These are phyloP conservation scores for Bipolaris cookei DNA, from an alignment of 2,329 filamentous ascomycete genomes.

Conservation along the genomic window DNA sequence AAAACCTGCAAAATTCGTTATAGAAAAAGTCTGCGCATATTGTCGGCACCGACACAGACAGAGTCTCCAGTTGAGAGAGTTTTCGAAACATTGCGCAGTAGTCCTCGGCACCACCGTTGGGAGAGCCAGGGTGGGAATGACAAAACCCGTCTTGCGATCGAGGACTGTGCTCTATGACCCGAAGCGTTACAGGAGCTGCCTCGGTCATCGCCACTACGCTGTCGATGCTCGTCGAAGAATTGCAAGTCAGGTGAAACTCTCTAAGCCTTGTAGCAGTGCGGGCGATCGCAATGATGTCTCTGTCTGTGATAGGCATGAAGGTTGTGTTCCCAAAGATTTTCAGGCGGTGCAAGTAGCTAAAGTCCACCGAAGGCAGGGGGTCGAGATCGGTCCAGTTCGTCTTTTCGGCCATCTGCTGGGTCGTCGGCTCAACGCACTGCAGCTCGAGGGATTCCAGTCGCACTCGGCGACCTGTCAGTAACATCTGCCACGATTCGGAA, in stretches of 20 bases:
- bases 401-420: constrained; percentile 51
- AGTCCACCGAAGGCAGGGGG: constrained; percentile 58
- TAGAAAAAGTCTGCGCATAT: constrained; percentile 57
- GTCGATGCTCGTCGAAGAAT: constrained; percentile 60
- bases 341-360: constrained; percentile 57
- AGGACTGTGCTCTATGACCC: constrained; percentile 61
- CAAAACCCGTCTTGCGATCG: constrained; percentile 59
- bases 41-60: constrained; percentile 57
- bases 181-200: constrained; percentile 56
- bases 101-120: constrained; percentile 54
- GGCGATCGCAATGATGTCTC: constrained; percentile 58
- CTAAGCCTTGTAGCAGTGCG: constrained; percentile 59
- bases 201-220: constrained; percentile 60
- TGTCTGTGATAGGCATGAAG: constrained; percentile 59
- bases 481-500: constrained; percentile 55
- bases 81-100: constrained; percentile 56
- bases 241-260: constrained; percentile 61
- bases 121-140: constrained; percentile 57
- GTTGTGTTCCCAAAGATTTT: constrained; percentile 63
- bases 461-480: constrained; percentile 54
- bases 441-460: constrained; percentile 60
- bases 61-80: constrained; percentile 56
- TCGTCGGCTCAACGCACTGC: constrained; percentile 57
- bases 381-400: constrained; percentile 52
- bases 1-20: constrained; percentile 53